Conservation (phyloP, 1,284 basidiomycete species). For the Apiotrichum siamense region DNA sequence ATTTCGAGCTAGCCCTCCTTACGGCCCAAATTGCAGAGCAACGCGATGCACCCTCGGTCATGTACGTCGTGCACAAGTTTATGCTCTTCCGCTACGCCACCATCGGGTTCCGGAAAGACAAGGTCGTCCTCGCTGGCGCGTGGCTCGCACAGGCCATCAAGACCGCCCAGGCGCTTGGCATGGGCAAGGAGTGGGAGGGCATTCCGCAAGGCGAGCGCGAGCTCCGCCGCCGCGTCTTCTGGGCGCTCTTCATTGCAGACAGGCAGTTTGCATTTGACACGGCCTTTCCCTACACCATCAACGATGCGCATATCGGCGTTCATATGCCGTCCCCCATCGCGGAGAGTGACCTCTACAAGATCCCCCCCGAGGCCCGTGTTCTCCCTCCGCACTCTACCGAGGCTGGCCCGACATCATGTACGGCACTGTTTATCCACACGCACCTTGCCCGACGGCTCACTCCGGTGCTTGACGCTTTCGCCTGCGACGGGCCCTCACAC, state of each 20-base stretch:
- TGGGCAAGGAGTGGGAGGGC: conserved; percentile 43
- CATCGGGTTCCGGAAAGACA: conserved; percentile 27
- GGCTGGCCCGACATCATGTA: conserved; percentile 31
- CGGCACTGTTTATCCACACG: conserved; percentile 38
- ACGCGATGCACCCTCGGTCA: conserved; percentile 33
- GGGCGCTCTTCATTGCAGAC: conserved; percentile 40
- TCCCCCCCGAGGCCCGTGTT: conserved; percentile 22
- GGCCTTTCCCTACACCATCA: conserved; percentile 40
- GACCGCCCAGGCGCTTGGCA: conserved; percentile 36
- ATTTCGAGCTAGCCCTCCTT: conserved; percentile 37
- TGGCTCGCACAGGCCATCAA: conserved; percentile 40
- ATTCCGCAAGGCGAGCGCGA: conserved; percentile 39
- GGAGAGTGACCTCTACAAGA: conserved; percentile 37
- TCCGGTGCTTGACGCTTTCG: conserved; percentile 38
- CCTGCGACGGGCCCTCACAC: conserved; percentile 29
- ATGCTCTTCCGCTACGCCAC: conserved; percentile 35
- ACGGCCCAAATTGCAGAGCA: conserved; percentile 34
- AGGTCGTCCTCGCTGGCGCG: conserved; percentile 26
- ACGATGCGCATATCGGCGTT: conserved; percentile 38
- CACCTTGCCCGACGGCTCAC: conserved; percentile 38
- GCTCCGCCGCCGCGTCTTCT: conserved; percentile 39
- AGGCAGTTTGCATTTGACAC: conserved; percentile 38
- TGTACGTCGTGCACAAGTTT: conserved; percentile 42
- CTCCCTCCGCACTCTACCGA: conserved; percentile 34
- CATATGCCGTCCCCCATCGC: conserved; percentile 38